phyloP scores from a whole-genome alignment of 495 filamentous ascomycete genomes.

The Daldinia bambusicola region DNA sequence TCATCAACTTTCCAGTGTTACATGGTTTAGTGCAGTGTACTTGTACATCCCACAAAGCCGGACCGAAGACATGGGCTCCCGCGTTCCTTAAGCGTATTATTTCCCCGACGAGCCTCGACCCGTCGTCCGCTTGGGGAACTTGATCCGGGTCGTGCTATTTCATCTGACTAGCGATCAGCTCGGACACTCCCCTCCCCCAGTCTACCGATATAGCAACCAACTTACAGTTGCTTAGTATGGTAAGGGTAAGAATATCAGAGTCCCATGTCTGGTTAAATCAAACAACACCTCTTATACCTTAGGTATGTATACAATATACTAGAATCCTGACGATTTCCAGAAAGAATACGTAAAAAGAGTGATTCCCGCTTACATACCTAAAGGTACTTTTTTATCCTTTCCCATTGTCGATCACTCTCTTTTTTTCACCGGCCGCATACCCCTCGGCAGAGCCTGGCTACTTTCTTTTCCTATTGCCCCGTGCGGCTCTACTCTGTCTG shows the following conservation, averaged over 20 bases:
- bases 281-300: background rate
- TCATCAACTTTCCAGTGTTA: constrained; percentile 11
- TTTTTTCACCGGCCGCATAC: constrained; percentile 9
- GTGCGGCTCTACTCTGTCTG: constrained; percentile 3
- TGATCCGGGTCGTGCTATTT: constrained; percentile 15
- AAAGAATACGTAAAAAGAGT: background rate
- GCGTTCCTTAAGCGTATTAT: constrained; percentile 18
- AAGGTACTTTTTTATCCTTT: background rate
- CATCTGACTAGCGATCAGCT: constrained; percentile 1
- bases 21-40: no score
- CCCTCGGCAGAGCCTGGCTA: constrained; percentile 11
- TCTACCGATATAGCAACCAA: background rate
- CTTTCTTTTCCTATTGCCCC: constrained; percentile 16
- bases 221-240: constrained; percentile 16
- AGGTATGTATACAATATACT: background rate
- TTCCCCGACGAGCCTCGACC: constrained; percentile 15
- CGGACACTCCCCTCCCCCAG: constrained; percentile 6
- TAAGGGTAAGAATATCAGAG: constrained; percentile 11
- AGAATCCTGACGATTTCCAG: background rate
- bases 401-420: constrained; percentile 13
- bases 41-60: background rate
- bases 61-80: constrained; percentile 10
- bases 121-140: constrained; percentile 3
- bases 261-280: constrained; percentile 7
- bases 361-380: constrained; percentile 20